Base-by-base conservation (phyloP, 2,329 filamentous ascomycete genomes). In the Ceratocystiopsis sp. region DNA sequence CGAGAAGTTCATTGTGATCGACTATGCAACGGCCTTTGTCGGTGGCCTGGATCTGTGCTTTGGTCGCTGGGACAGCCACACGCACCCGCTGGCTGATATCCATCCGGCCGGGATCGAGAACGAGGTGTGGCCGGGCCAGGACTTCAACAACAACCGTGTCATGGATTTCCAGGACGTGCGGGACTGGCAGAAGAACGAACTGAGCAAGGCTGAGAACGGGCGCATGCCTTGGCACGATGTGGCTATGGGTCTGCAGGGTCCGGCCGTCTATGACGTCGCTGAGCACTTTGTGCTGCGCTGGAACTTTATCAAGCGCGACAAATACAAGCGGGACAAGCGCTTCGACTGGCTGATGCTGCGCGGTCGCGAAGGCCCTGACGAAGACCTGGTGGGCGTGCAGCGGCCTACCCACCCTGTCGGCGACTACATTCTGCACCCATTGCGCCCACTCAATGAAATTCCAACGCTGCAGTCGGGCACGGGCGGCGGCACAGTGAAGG, bases 141-240 rank as follows among this genome's bases (percentile, higher is more conserved):
- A 98, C 54, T 96, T 93, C 67, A 96, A 96, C 61, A 96, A 96
- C 61, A 95, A 94, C 58, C 77, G 89, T 35, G 79, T 96, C 52
- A 83, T 93, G 80, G 91, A 98, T 55, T 98, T 96, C 58, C 72
- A 95, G 53, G 81, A 80, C 32, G 91, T 96, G 1, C 60, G 83
- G 29, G 80, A 95, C 55, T 96, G 89, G 89, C 85, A 91, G 59
- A 75, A 80, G 41, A 96, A 98, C 51, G 85, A 94, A 57, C 66
- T 96, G 15, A 85, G 78, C 59, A 96, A 96, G 61, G 78, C 81
- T 3, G 84, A 94, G 40, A 93, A 80, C 53, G 87, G 87, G 9
- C 80, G 91, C 29, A 96, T 98, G 91, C 89, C 89, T 0, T 98
- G 91, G 91, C 87, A 96, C 56, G 91, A 98, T 57, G 86, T 95